Percentiles rank a stretch among this genome's conserved stretches.
phyloP scores from a whole-genome alignment of 306 rosid genomes.

The Abrus pulchellus region DNA sequence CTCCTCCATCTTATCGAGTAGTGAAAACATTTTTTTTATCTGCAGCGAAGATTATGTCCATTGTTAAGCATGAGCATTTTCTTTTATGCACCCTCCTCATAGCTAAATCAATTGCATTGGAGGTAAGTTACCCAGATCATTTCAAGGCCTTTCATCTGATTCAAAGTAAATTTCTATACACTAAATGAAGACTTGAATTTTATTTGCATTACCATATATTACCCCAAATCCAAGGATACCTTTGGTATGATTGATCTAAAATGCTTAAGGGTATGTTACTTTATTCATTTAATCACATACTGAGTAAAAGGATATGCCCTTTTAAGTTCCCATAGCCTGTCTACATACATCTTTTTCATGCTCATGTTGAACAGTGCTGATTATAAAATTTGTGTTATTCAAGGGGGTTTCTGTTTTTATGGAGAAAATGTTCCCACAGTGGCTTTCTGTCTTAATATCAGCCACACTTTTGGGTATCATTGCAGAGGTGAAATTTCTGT shows the following conservation, averaged over 20 bases:
- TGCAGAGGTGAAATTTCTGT: constrained; percentile 47
- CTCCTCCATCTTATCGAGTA: background rate
- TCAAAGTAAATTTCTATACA: background rate
- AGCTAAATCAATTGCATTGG: constrained; percentile 55
- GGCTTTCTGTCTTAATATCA: constrained; percentile 42
- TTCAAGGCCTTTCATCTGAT: constrained; percentile 20
- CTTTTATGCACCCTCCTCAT: constrained; percentile 58
- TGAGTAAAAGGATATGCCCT: background rate
- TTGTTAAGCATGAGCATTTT: constrained; percentile 75
- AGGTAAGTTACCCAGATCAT: constrained; percentile 48
- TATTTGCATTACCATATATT: background rate
- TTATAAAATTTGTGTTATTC: constrained; percentile 21
- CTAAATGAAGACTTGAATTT: background rate
- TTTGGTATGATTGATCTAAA: constrained; percentile 28
- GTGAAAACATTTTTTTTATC: constrained; percentile 24
- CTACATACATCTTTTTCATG: background rate
- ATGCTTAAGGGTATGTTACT: too few relatives aligned
- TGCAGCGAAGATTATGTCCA: constrained; percentile 71
- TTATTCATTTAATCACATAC: background rate
- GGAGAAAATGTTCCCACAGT: constrained; percentile 53
- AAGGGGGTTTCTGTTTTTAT: constrained; percentile 50
- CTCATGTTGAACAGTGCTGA: constrained; percentile 6
- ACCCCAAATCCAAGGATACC: background rate
- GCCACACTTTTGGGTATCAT: constrained; percentile 34
- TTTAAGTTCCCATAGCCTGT: background rate